phyloP scores from a whole-genome alignment of 495 filamentous ascomycete genomes.

The Neurospora hispaniola region DNA sequence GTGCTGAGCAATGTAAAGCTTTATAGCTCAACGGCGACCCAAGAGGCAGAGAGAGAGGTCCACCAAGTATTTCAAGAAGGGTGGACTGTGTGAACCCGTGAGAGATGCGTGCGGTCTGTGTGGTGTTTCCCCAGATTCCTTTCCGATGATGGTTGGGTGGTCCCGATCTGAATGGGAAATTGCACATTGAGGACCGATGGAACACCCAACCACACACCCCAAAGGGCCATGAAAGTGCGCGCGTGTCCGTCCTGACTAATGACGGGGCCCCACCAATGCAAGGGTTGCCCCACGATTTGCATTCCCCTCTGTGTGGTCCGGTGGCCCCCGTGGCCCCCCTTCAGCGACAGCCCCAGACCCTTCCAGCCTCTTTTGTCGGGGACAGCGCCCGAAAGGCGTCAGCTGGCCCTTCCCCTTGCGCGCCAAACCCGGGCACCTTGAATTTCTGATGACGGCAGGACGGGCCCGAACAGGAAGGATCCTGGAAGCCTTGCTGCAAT shows the following conservation, averaged over 20 bases:
- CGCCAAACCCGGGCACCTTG: neutral
- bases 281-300: neutral
- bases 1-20: neutral
- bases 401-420: neutral
- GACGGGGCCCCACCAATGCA: neutral
- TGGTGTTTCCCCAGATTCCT: neutral
- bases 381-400: neutral
- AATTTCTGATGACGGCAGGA: neutral
- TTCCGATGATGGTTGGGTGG: no score
- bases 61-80: neutral
- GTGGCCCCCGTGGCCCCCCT: neutral
- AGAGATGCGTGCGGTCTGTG: neutral
- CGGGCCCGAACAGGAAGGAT: neutral
- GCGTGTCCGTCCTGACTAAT: neutral
- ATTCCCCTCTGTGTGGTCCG: neutral
- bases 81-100: neutral
- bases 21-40: neutral
- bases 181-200: neutral
- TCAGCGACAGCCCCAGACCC: neutral
- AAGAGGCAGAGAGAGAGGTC: neutral
- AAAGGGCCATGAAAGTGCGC: neutral
- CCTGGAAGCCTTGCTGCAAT: neutral
- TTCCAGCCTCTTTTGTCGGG: neutral
- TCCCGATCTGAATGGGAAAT: neutral
- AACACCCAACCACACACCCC: neutral